Evolutionary conservation across 805 yeast species (phyloP).

Genomic region (Kazachstania psychrophila): DNA sequence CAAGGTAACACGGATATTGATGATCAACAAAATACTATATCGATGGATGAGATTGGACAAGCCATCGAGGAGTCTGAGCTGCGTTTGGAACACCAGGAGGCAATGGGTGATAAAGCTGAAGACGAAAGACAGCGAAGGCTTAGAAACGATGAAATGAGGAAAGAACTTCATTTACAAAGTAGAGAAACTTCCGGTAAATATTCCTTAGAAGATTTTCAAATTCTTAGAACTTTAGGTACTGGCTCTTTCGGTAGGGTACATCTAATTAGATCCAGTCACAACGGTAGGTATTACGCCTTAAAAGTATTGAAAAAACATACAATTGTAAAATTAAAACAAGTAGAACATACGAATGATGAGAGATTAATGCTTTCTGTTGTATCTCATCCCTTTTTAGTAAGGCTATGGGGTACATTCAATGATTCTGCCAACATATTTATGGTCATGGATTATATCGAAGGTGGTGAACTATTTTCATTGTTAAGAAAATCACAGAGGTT

Average conservation of each 20-base stretch:
- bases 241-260: slow-evolving; percentile 94
- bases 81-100: too few species aligned
- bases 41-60: slow-evolving; percentile 2
- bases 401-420: slow-evolving; percentile 96
- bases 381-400: slow-evolving; percentile 78
- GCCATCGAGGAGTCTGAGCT: slow-evolving; percentile 1
- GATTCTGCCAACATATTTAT: slow-evolving; percentile 73
- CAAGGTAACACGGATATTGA: background rate
- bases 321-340: slow-evolving; percentile 85
- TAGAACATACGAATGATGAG: slow-evolving; percentile 92
- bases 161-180: slow-evolving; percentile 3
- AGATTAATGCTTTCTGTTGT: slow-evolving; percentile 76
- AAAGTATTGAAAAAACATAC: slow-evolving; percentile 82
- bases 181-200: slow-evolving; percentile 51
- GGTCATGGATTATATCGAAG: slow-evolving; percentile 95
- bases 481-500: slow-evolving; percentile 80
- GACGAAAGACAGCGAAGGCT: slow-evolving; percentile 1
- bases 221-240: slow-evolving; percentile 81
- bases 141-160: background rate
- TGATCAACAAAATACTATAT: background rate
- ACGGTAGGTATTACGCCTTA: slow-evolving; percentile 82
- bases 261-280: slow-evolving; percentile 75
- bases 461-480: slow-evolving; percentile 82
- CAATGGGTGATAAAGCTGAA: background rate
- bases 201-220: slow-evolving; percentile 68